Evolutionary conservation across 768 basidiomycete genomes (phyloP).

Genomic region (Tylopilus sp.): DNA sequence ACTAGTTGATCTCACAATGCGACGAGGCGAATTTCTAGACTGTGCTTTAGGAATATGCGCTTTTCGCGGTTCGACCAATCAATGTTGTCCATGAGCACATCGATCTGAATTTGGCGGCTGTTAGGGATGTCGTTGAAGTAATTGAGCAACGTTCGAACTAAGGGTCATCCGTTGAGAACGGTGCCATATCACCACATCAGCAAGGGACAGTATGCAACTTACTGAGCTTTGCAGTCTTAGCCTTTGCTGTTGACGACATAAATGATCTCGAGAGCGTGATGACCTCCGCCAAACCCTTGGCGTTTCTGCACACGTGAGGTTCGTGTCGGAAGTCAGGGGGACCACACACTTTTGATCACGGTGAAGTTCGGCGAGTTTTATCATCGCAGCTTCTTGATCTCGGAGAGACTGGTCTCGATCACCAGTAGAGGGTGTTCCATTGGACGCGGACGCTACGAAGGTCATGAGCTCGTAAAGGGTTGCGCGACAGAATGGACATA

Average conservation of each 20-base stretch:
- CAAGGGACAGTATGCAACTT: not conserved
- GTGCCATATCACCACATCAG: not conserved
- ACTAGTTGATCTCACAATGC: conserved; percentile 48
- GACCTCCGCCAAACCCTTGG: conserved; percentile 78
- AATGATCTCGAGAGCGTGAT: conserved; percentile 80
- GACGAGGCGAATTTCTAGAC: conserved; percentile 84
- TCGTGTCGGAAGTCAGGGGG: not conserved
- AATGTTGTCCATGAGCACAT: conserved; percentile 86
- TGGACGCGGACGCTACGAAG: conserved; percentile 31
- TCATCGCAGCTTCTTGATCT: conserved; percentile 81
- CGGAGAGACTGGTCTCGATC: conserved; percentile 59
- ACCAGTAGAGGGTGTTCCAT: conserved; percentile 29
- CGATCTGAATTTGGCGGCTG: conserved; percentile 72
- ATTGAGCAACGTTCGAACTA: conserved; percentile 92
- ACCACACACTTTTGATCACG: conserved; percentile 72
- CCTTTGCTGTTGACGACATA: conserved; percentile 94
- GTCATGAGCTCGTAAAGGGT: not conserved
- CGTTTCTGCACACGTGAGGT: conserved; percentile 54
- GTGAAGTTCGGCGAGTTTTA: conserved; percentile 84
- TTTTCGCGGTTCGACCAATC: conserved; percentile 91
- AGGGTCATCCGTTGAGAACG: not conserved
- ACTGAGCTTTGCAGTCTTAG: conserved; percentile 97
- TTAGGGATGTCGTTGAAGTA: conserved; percentile 80
- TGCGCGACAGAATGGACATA: conserved; percentile 14
- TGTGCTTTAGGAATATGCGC: conserved; percentile 94